Conservation (phyloP, 495 filamentous ascomycete genomes). For the Hypomontagnella submonticulosa region DNA sequence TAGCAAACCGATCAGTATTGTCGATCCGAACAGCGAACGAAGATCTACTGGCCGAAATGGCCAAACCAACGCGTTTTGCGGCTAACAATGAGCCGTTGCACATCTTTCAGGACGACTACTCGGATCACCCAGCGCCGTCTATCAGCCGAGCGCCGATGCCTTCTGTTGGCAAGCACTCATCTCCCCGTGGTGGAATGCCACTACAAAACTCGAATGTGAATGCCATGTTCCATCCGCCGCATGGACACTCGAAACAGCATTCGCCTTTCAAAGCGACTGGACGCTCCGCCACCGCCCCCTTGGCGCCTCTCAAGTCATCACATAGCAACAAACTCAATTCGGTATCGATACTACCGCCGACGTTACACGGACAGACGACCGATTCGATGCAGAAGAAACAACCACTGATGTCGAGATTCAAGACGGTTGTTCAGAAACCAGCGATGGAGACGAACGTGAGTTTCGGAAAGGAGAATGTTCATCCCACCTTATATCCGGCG, state of each 20-base stretch:
- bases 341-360: constrained; percentile 79
- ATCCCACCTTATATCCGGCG: constrained; percentile 60
- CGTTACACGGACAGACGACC: constrained; percentile 71
- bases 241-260: constrained; percentile 59
- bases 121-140: constrained; percentile 56
- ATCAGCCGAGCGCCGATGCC: constrained; percentile 65
- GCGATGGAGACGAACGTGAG: constrained; percentile 71
- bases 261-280: constrained; percentile 67
- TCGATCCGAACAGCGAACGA: constrained; percentile 27
- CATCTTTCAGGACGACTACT: constrained; percentile 70
- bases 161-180: constrained; percentile 54
- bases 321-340: constrained; percentile 62
- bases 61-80: constrained; percentile 68
- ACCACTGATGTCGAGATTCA: constrained; percentile 68
- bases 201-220: constrained; percentile 64
- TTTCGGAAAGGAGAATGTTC: constrained; percentile 74
- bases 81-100: constrained; percentile 66
- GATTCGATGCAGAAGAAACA: constrained; percentile 86
- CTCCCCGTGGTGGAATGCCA: constrained; percentile 51
- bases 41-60: constrained; percentile 50
- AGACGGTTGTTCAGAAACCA: constrained; percentile 71
- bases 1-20: constrained; percentile 17
- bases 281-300: constrained; percentile 52
- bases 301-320: constrained; percentile 57
- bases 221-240: constrained; percentile 67